A percentile compares a stretch with the other conserved stretches of the same genome.
Conservation (phyloP, 768 basidiomycete species). For the Kwoniella heveanensis region DNA sequence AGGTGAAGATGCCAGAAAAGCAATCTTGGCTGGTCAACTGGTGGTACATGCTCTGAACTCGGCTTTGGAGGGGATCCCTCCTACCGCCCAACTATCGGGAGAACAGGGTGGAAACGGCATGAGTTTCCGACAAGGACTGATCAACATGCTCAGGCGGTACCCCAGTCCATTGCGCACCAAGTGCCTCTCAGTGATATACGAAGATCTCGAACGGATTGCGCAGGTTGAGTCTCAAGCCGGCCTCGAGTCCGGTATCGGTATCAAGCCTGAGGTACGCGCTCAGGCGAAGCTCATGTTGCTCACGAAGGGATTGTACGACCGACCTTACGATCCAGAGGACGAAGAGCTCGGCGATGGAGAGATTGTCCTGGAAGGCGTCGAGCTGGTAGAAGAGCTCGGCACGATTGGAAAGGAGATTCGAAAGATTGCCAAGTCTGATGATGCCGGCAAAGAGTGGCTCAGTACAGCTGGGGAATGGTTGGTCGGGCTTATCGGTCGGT, state of each 20-base stretch:
- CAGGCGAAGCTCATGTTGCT: slow-evolving; percentile 40
- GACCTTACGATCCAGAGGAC: slow-evolving; percentile 42
- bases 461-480: slow-evolving; percentile 60
- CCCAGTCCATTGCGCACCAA: slow-evolving; percentile 50
- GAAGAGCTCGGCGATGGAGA: slow-evolving; percentile 40
- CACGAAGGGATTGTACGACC: slow-evolving; percentile 49
- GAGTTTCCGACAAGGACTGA: slow-evolving; percentile 37
- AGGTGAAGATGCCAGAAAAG: slow-evolving; percentile 51
- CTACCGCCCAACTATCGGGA: not conserved
- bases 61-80: slow-evolving; percentile 28
- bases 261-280: slow-evolving; percentile 8
- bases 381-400: slow-evolving; percentile 65
- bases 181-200: slow-evolving; percentile 46
- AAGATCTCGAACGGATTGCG: slow-evolving; percentile 26
- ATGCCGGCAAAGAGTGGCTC: slow-evolving; percentile 35
- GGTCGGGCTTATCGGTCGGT: slow-evolving; percentile 59
- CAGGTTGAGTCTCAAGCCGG: not conserved
- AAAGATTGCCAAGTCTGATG: slow-evolving; percentile 40
- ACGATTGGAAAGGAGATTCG: slow-evolving; percentile 62
- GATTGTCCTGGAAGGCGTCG: slow-evolving; percentile 59
- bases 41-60: slow-evolving; percentile 34
- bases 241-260: not conserved
- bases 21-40: slow-evolving; percentile 38
- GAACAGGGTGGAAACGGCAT: slow-evolving; percentile 57
- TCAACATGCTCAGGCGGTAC: slow-evolving; percentile 48